These are phyloP conservation scores for Areca catechu DNA, from an alignment of 176 grass and related monocot genomes.

Conservation along the genomic window DNA sequence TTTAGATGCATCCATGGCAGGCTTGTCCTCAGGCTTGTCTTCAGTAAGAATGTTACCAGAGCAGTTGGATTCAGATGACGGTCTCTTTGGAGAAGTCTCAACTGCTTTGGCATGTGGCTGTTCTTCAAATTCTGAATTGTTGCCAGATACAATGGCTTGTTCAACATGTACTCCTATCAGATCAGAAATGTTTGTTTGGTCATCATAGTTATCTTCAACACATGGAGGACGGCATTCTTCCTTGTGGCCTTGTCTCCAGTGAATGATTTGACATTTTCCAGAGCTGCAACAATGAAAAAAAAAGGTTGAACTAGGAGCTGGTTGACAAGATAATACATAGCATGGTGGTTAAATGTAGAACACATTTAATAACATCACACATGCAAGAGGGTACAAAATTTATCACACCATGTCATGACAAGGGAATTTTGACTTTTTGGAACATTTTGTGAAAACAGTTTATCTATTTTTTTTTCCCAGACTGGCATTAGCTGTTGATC, in stretches of 20 bases:
- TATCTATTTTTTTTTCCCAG: no score
- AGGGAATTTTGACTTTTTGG: no score
- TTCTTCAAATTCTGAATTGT: constrained; percentile 28
- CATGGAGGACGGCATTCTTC: constrained; percentile 47
- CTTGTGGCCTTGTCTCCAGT: constrained; percentile 92
- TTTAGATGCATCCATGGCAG: constrained; percentile 14
- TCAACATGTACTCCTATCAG: constrained; percentile 26
- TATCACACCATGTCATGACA: no score
- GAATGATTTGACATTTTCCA: constrained; percentile 71
- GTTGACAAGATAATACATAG: no score
- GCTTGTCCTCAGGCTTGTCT: constrained; percentile 8
- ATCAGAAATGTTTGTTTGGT: constrained; percentile 14
- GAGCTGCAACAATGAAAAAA: constrained; percentile 34
- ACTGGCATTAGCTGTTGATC: no score
- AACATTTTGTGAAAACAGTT: no score
- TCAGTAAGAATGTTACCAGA: constrained; percentile 17
- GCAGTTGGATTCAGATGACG: constrained; percentile 2
- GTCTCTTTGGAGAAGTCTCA: background rate
- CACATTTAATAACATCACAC: no score
- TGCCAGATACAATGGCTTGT: constrained; percentile 21
- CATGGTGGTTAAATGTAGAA: no score
- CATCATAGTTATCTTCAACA: constrained; percentile 20
- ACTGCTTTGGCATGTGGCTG: constrained; percentile 11
- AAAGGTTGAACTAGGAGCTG: background rate
- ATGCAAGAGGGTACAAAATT: no score